These are phyloP conservation scores for Penicillium sp. DNA, from an alignment of 2,329 filamentous ascomycete genomes.

Conservation along the genomic window DNA sequence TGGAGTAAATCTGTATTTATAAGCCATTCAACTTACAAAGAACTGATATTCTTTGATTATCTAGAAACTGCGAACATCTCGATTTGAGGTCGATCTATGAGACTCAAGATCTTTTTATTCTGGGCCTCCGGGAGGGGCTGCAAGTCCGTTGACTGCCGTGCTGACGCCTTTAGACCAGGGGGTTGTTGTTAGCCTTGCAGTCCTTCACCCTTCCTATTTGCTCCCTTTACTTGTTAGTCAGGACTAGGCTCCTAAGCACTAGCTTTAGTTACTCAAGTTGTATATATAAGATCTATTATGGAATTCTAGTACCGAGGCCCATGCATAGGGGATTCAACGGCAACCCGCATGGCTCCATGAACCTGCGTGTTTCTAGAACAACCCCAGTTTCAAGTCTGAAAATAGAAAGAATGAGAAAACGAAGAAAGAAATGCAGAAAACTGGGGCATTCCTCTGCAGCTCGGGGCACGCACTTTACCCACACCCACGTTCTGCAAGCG, in stretches of 20 bases:
- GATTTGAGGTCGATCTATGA: not conserved
- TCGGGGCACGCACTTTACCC: slow-evolving; percentile 26
- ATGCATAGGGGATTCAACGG: slow-evolving; percentile 5
- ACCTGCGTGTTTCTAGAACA: slow-evolving; percentile 3
- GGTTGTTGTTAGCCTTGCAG: not conserved
- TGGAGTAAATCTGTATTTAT: not conserved
- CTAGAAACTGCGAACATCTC: not conserved
- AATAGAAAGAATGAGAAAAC: not conserved
- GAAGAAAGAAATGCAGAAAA: slow-evolving; percentile 1
- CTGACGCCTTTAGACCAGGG: not conserved
- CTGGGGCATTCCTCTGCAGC: slow-evolving; percentile 17
- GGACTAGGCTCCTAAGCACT: not conserved
- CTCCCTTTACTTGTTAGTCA: not conserved
- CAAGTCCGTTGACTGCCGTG: slow-evolving; percentile 4
- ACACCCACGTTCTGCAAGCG: slow-evolving; percentile 25
- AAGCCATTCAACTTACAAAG: not conserved
- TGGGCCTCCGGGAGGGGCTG: not conserved
- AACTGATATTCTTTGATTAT: not conserved
- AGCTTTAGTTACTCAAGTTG: not conserved
- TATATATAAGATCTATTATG: not conserved
- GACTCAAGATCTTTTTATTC: not conserved
- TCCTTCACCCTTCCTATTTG: not conserved
- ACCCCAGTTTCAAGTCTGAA: not conserved
- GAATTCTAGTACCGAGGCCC: not conserved
- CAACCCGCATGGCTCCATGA: slow-evolving; percentile 6